Base-by-base conservation (phyloP, 2,329 filamentous ascomycete species). In the Colletotrichum sp. region DNA sequence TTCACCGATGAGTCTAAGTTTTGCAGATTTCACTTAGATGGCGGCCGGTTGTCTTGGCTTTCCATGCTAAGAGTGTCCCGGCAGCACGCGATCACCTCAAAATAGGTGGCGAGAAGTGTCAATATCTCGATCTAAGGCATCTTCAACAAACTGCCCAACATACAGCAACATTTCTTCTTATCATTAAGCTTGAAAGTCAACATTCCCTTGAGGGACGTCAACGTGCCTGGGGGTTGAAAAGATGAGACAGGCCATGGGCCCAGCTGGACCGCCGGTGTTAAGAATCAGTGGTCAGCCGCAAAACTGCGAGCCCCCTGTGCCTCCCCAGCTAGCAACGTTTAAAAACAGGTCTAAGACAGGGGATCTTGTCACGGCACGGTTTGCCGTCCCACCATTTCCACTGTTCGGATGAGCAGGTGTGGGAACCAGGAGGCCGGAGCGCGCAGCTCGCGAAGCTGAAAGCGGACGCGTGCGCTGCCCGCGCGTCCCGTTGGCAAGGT, bases 401-500 rank as follows among this genome's bases (percentile, higher is more conserved):
- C 44, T 6, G 39, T 72, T 68, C 30, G 32, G 73, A 49, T 18
- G 32, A 52, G n/a, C 18, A 18, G 7, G n/a, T 21, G 62, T 26
- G 24, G 30, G 62, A 44, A 39, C 32, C 62, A 21, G 59, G 28
- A 32, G 26, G 62, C 34, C 26, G 12, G 34, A 4, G 68, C 68
- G 26, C 10, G 44, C 4, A 44, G 28, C n/a, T 34, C 9, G 67
- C 24, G 15, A 32, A 30, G 39, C 12, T 64, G 1, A 16, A 24
- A 18, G 26, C 18, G n/a, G 60, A 30, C 44, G 69, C 28, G 21
- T 72, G 24, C 73, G 69, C 30, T 26, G n/a, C 69, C 72, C 72
- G 72, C 72, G 72, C 62, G 69, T 60, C 34, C 62, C 68, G 72
- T 21, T 49, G 28, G 10, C 69, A 72, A n/a, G 55, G 63, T 55